Base-by-base conservation (phyloP, 306 rosid genomes). In the Inga leiocalycina region DNA sequence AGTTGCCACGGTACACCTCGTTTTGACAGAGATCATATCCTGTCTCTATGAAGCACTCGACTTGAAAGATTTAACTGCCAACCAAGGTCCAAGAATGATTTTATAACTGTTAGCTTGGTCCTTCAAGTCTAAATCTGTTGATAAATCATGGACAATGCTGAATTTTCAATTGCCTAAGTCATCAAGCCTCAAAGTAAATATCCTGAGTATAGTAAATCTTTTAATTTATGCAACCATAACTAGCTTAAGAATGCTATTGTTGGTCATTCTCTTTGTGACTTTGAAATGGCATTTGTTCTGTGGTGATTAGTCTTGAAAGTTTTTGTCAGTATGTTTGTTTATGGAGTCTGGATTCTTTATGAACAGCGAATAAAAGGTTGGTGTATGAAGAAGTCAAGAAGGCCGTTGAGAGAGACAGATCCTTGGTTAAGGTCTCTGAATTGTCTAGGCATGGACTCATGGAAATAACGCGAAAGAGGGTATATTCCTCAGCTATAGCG, bases 391-490 rank as follows among this genome's bases (percentile, higher is more conserved):
- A 96, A 88, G 95, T 87, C 84, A 96, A 92, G 94, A 92, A 91
- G 83, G 97, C 99, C 46, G 97, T 96, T 78, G 97, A 90, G 89
- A 88, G 91, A 88, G 99, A 96, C 90, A 92, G 91, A 85, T 94
- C 98, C 45, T 84, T 85, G 91, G 97, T 94, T 84, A 96, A 89
- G 80, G 97, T 96, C 89, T 94, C 97, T 54, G 98, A 96, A 84
- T 83, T 96, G 86, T 96, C 99, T 61, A 90, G 91, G 81, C 92
- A 96, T 70, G 99, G 99, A 84, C 98, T 96, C 61, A 96, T 91
- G 98, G 99, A 94, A 92, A 96, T 96, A 85, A 96, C 98, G 76
- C 88, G 98, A 86, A 94, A 91, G 93, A 84, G 99, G 94, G 99
- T 96, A 93, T 27, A 88, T 78, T 87, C 48, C 84, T 81, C 76